Conservation (phyloP, 2,329 filamentous ascomycete species). For the Diaporthe sp. region DNA sequence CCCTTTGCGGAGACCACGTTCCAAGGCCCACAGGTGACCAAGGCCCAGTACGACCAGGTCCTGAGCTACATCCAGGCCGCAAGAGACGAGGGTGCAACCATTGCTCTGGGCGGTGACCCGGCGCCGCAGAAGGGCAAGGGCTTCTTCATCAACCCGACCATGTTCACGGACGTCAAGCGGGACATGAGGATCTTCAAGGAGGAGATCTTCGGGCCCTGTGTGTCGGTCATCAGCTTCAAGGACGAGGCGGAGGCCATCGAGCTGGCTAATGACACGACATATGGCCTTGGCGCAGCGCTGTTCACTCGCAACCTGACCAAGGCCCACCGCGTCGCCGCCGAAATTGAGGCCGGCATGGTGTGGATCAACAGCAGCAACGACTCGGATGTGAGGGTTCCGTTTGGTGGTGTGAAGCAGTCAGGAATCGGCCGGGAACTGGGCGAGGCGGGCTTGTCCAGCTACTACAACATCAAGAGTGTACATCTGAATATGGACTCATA, state of each 20-base stretch:
- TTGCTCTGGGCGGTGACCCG: conserved; percentile 71
- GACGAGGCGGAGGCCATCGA: conserved; percentile 55
- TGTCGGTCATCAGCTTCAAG: conserved; percentile 52
- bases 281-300: conserved; percentile 70
- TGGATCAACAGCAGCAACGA: conserved; percentile 62
- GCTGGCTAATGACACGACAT: conserved; percentile 62
- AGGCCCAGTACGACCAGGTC: conserved; percentile 76
- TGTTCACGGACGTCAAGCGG: conserved; percentile 53
- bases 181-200: conserved; percentile 53
- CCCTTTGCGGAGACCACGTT: conserved; percentile 77
- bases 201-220: conserved; percentile 55
- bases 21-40: conserved; percentile 79
- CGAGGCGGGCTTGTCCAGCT: conserved; percentile 53
- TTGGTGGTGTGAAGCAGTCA: conserved; percentile 56
- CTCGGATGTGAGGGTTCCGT: conserved; percentile 67
- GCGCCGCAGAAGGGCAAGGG: conserved; percentile 66
- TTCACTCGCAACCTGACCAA: conserved; percentile 69
- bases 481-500: conserved; percentile 53
- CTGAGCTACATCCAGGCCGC: conserved; percentile 76
- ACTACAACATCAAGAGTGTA: conserved; percentile 54
- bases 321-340: conserved; percentile 61
- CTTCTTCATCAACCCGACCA: conserved; percentile 53
- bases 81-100: conserved; percentile 75
- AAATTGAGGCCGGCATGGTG: conserved; percentile 69
- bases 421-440: conserved; percentile 55